Evolutionary conservation across 2,329 filamentous ascomycete species (phyloP), one percentile per base, ranked within the genome.

Genomic region (Phaeosphaeriaceae sp.): DNA sequence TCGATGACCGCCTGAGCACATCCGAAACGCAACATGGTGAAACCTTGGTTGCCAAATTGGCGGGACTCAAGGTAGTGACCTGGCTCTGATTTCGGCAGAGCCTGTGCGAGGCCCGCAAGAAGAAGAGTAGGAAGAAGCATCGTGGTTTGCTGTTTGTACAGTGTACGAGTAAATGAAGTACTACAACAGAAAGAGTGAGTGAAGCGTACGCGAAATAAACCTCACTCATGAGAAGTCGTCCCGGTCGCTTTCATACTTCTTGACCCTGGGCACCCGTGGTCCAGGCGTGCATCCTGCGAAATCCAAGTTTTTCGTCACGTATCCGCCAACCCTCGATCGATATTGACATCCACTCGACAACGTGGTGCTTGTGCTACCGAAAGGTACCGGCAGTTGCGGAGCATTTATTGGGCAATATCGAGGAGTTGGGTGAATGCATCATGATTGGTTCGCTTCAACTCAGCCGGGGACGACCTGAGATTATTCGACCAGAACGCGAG

Each of bases 1-100:
- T 70, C 68, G 31, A 69, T 57, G 54, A 69, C 66, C 27, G 69
- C 60, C 48, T 70, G 65, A 2, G 66, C 62, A 58, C 68, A 70
- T 45, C 61, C 47, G 54, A 70, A 70, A 27, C 68, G 60, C 46
- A 59, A 21, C 31, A 36, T 49, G 9, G 54, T 56, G 31, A 40
- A 53, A 7, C 42, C 42, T 2, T 24, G 25, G 11, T 44, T 44
- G 2, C 51, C 51, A 41, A 24, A 50, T 20, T 53, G 51, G 27
- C 51, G 51, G 21, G 42, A n/a, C 44, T 53, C 51, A 5, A 53
- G 51, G 19, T 47, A 53, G 41, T 53, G 51, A 13, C 42, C 51
- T 47, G 51, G 42, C 15, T 53, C 42, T 13, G 51, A 42, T 20
- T 53, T 53, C 22, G 51, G 51, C 51, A 53, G 25, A 47, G 51